A percentile compares a stretch with the other conserved stretches of the same genome.
phyloP scores from a whole-genome alignment of 371 early-diverging fungal genomes.

The Mucor lusitanicus region DNA sequence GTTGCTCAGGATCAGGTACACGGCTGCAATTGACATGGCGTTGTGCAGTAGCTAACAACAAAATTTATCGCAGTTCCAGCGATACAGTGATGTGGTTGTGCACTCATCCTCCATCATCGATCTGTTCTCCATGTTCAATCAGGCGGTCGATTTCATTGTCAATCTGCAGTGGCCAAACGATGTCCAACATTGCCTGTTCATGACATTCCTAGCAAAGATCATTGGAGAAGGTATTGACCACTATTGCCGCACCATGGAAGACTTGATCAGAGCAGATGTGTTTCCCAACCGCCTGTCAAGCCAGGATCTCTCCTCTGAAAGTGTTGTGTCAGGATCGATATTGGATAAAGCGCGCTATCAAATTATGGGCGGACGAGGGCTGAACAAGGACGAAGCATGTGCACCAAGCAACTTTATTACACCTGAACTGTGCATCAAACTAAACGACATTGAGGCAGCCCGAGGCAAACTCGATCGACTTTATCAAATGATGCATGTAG shows the following conservation, averaged over 20 bases:
- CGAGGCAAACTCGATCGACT: conserved; percentile 53
- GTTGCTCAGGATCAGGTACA: conserved; percentile 53
- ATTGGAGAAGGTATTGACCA: conserved; percentile 38
- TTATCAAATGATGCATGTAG: conserved; percentile 57
- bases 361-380: conserved; percentile 15
- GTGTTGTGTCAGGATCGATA: neutral
- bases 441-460: conserved; percentile 62
- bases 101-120: conserved; percentile 77
- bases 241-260: conserved; percentile 34
- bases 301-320: neutral
- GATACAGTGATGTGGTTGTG: conserved; percentile 47
- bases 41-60: neutral
- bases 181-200: conserved; percentile 58
- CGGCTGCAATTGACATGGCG: conserved; percentile 10
- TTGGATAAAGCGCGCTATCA: conserved; percentile 27
- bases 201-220: conserved; percentile 61
- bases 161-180: conserved; percentile 71
- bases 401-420: conserved; percentile 50
- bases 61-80: conserved; percentile 39
- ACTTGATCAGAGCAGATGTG: conserved; percentile 22
- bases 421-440: conserved; percentile 49
- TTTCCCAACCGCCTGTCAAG: neutral
- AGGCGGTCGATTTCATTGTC: conserved; percentile 59
- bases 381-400: conserved; percentile 15
- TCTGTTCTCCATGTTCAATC: conserved; percentile 41